These are phyloP conservation scores for Yamadazyma nakazawae DNA, from an alignment of 805 yeast species.

Conservation along the genomic window DNA sequence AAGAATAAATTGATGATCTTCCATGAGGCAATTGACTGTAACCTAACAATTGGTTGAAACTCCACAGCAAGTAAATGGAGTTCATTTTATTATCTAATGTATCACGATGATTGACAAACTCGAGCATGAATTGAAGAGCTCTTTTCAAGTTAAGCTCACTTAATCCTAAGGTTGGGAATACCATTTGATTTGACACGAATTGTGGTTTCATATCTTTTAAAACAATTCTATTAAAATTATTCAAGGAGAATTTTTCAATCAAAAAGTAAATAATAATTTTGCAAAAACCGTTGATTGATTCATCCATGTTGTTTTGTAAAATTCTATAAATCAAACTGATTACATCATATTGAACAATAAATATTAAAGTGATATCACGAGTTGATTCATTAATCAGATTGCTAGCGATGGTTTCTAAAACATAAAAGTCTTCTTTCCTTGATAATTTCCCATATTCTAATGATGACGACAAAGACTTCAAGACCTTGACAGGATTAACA, in stretches of 20 bases:
- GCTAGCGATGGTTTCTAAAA: background rate
- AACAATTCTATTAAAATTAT: background rate
- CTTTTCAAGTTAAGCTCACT: conserved; percentile 10
- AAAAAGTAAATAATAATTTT: conserved; percentile 1
- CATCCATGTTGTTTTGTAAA: background rate
- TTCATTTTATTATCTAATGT: conserved; percentile 11
- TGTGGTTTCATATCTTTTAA: conserved; percentile 1
- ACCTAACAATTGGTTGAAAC: conserved; percentile 10
- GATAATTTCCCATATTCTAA: background rate
- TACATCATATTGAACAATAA: background rate
- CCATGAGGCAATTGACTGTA: conserved; percentile 13
- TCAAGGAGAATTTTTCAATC: conserved; percentile 2
- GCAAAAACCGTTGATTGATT: background rate
- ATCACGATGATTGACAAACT: conserved; percentile 21
- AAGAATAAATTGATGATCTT: conserved; percentile 15
- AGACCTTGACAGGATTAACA: background rate
- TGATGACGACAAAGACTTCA: background rate
- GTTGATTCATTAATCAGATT: background rate
- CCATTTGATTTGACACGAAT: background rate
- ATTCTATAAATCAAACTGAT: background rate
- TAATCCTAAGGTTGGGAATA: conserved; percentile 1
- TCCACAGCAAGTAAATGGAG: conserved; percentile 9
- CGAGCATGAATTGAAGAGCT: conserved; percentile 19
- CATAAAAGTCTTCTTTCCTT: background rate
- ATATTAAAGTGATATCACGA: background rate